Conservation (phyloP, 441 rosid genomes). For the Jatropha multifida region DNA sequence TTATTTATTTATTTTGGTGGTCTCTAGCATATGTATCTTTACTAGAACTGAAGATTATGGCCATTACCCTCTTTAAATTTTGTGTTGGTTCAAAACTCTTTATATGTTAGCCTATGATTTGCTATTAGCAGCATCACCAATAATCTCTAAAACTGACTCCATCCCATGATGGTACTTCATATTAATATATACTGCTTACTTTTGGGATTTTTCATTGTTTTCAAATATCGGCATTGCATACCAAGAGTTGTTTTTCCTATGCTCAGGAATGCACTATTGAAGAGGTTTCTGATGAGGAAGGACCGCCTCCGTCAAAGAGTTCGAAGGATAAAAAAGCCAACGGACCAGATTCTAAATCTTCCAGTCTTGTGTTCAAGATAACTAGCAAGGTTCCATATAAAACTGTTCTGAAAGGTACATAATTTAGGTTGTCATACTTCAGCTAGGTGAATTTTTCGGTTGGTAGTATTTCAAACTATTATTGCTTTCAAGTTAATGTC, state of each 20-base stretch:
- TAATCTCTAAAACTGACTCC: background rate
- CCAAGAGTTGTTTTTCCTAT: background rate
- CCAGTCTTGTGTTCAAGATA: conserved; percentile 54
- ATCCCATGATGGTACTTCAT: background rate
- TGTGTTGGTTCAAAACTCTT: background rate
- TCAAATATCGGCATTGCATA: background rate
- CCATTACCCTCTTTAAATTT: background rate
- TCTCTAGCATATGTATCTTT: background rate
- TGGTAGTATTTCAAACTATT: background rate
- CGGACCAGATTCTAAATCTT: conserved; percentile 64
- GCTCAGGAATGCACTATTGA: conserved; percentile 74
- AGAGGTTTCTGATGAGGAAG: conserved; percentile 69
- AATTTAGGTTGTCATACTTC: background rate
- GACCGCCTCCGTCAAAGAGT: conserved; percentile 55
- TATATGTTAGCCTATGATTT: background rate
- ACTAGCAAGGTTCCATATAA: conserved; percentile 65
- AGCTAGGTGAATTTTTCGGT: conserved; percentile 5
- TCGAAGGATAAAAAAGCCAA: conserved; percentile 72
- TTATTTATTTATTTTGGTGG: background rate
- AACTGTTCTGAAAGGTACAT: conserved; percentile 65
- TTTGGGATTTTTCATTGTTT: background rate
- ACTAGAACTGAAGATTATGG: background rate
- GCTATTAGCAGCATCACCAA: background rate
- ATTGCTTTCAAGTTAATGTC: background rate
- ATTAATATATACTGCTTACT: background rate